Evolutionary conservation across 805 yeast genomes (phyloP).

Genomic region (Isabelozyma gotoi): DNA sequence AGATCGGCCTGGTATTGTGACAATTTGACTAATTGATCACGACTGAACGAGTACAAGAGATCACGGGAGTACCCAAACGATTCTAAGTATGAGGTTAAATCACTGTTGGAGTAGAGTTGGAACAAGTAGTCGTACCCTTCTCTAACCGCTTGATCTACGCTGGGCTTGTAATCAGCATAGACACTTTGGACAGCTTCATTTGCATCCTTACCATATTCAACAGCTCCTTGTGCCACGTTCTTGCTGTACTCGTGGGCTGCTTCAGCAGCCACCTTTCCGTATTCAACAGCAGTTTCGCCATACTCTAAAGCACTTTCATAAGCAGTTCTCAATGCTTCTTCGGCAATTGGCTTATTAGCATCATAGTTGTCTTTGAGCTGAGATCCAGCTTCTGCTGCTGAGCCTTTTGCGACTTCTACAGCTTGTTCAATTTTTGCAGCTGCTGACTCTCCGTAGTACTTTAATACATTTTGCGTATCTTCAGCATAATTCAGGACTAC

Average conservation of each 20-base stretch:
- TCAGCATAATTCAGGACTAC: constrained; percentile 1
- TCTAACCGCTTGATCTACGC: constrained; percentile 2
- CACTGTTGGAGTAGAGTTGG: constrained; percentile 43
- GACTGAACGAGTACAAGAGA: constrained; percentile 14
- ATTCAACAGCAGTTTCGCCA: constrained; percentile 6
- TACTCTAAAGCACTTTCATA: neutral
- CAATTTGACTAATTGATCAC: constrained; percentile 33
- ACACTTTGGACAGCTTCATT: constrained; percentile 5
- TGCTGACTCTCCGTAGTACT: neutral
- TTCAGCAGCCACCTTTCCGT: constrained; percentile 2
- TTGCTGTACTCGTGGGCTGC: constrained; percentile 9
- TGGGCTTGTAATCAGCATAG: constrained; percentile 6
- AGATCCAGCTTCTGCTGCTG: constrained; percentile 2
- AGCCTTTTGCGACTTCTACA: constrained; percentile 1
- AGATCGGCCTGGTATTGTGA: constrained; percentile 44
- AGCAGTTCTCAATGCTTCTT: neutral
- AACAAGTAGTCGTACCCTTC: constrained; percentile 18
- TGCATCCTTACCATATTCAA: constrained; percentile 3
- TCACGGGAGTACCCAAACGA: constrained; percentile 40
- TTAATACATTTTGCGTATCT: neutral
- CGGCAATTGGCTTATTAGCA: neutral
- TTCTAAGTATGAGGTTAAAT: constrained; percentile 38
- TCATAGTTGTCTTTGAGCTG: constrained; percentile 2
- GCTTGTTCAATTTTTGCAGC: neutral
- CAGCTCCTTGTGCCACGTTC: constrained; percentile 8